Percentiles rank a stretch among this genome's conserved stretches.
phyloP scores from a whole-genome alignment of 164 flowering plant genomes.

The Echeveria elegans region DNA sequence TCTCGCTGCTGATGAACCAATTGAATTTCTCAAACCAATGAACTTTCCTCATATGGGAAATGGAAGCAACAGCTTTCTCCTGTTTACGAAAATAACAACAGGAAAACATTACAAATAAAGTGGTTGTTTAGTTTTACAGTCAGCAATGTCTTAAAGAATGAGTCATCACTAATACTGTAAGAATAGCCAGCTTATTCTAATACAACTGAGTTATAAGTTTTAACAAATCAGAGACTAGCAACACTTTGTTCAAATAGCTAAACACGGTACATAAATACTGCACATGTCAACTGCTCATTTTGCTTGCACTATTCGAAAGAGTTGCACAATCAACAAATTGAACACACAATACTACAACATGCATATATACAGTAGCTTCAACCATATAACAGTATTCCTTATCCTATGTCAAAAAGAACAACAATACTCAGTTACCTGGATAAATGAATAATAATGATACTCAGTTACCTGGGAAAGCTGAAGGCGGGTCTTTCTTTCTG shows the following conservation, averaged over 20 bases:
- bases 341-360: no score
- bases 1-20: constrained; percentile 98
- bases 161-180: background rate
- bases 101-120: background rate
- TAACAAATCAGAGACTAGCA: no score
- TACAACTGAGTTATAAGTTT: background rate
- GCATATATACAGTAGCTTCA: no score
- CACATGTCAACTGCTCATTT: no score
- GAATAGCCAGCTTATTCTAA: background rate
- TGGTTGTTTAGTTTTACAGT: background rate
- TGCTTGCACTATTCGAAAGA: no score
- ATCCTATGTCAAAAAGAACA: background rate
- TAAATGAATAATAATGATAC: background rate
- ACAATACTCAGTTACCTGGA: background rate
- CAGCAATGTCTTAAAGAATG: background rate
- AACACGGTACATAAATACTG: no score
- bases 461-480: constrained; percentile 76
- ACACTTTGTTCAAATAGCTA: no score
- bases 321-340: no score
- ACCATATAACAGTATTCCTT: background rate
- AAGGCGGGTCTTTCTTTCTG: constrained; percentile 85
- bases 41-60: constrained; percentile 94
- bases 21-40: constrained; percentile 99
- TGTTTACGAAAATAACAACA: constrained; percentile 20
- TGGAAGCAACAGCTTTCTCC: constrained; percentile 92